Base-by-base conservation (phyloP, 139 green algal genomes). In the Chlorella vulgaris region DNA sequence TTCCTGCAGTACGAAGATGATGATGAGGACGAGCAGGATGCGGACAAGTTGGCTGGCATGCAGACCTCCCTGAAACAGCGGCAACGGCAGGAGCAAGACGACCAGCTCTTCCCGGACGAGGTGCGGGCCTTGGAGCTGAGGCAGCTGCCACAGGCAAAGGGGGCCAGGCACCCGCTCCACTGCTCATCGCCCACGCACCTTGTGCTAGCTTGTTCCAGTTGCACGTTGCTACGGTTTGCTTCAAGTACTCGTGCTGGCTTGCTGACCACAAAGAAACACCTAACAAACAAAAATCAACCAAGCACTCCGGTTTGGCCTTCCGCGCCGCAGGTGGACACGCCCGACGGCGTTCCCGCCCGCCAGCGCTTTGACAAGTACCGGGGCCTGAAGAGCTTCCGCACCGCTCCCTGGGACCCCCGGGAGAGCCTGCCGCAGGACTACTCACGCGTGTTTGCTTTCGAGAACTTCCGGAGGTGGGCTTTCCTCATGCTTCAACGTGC, bases 381-480 rank as follows among this genome's bases (percentile, higher is more conserved):
- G 29, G 96, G 96, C 22, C 90, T 99, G 36, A 98, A 98, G 89
- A 93, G 82, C 69, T 95, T 98, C 84, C 89, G 96, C 68, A 95
- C 90, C 39, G 94, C 87, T 38, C 75, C 91, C 35, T 99, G 96
- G 96, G 96, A 99, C 86, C 74, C 94, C 18, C 92, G 93, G 81
- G 94, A 99, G 83, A 87, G 81, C 67, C 89, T 98, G 66, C 96
- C 96, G 0, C 36, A 47, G 0, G 93, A 99, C 61, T 99, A 99
- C 74, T 88, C 87, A 13, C 88, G 91, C 47, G 91, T 98, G 10
- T 99, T 98, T 86, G 94, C 95, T 0, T 99, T 99, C 86, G 91
- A 99, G 75, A 96, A 97, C 88, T 94, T 95, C 82, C 90, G 85
- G 69, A 50, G 76, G 76, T 81, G 74, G 29, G 62, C 58, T 35